phyloP scores from a whole-genome alignment of 768 basidiomycete genomes.

The Termitomyces bulborhizus region DNA sequence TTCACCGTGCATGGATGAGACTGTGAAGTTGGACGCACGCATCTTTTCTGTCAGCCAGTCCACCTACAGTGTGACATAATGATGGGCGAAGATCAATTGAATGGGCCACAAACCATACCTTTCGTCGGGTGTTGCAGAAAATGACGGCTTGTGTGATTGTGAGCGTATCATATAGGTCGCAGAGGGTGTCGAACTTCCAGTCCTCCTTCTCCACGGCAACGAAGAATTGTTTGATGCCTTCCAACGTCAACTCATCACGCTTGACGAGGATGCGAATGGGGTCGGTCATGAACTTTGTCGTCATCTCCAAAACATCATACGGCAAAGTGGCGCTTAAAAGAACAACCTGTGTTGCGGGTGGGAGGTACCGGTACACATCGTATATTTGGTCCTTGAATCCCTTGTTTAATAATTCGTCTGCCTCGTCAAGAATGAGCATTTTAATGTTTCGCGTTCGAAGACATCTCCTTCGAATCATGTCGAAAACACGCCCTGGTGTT shows the following conservation, averaged over 20 bases:
- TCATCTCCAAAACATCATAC: conserved; percentile 97
- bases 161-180: conserved; percentile 95
- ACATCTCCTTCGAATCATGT: conserved; percentile 95
- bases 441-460: conserved; percentile 96
- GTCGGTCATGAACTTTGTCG: conserved; percentile 99
- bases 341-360: conserved; percentile 95
- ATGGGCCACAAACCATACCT: conserved; percentile 45
- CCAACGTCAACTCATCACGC: conserved; percentile 97
- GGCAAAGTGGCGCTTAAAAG: conserved; percentile 94
- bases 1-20: conserved; percentile 93
- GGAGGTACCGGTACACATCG: conserved; percentile 96
- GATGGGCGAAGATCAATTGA: conserved; percentile 4
- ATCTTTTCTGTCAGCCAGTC: conserved; percentile 99
- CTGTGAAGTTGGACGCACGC: conserved; percentile 97
- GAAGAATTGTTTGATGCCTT: conserved; percentile 95
- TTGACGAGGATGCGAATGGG: conserved; percentile 98
- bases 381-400: conserved; percentile 99
- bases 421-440: conserved; percentile 93
- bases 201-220: conserved; percentile 99
- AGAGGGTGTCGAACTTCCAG: conserved; percentile 98
- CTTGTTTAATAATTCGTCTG: conserved; percentile 94
- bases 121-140: conserved; percentile 97
- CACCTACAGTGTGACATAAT: conserved; percentile 42
- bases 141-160: conserved; percentile 99
- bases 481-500: conserved; percentile 96